Conservation (phyloP, 169 alveolate genomes). For the Plasmodium vinckei region DNA sequence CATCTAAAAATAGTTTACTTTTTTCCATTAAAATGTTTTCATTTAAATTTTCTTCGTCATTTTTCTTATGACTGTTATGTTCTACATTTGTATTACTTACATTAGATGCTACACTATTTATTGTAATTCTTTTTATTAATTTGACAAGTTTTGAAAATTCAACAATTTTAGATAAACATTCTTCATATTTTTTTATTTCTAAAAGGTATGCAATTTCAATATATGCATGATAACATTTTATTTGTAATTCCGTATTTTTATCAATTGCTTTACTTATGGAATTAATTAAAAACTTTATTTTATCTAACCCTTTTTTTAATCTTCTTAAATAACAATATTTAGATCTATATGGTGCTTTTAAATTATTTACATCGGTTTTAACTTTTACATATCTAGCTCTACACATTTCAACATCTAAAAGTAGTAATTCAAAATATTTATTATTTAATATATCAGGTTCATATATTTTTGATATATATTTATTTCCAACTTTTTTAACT, state of each 20-base stretch:
- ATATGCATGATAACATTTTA: conserved; percentile 41
- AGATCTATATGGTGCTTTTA: conserved; percentile 47
- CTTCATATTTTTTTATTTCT: conserved; percentile 53
- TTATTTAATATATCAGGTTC: conserved; percentile 37
- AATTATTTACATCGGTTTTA: conserved; percentile 56
- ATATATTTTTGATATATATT: conserved; percentile 25
- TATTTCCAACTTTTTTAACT: conserved; percentile 44
- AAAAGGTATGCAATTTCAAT: conserved; percentile 33
- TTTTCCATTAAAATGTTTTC: conserved; percentile 11
- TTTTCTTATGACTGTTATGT: neutral
- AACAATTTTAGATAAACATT: conserved; percentile 22
- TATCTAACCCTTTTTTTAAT: conserved; percentile 32
- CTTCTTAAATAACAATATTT: conserved; percentile 41
- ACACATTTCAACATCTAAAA: conserved; percentile 62
- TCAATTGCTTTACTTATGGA: conserved; percentile 9
- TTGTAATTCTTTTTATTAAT: conserved; percentile 26
- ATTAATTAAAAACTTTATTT: conserved; percentile 19
- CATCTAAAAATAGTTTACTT: conserved; percentile 21
- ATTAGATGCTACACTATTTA: neutral
- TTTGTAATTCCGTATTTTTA: conserved; percentile 55
- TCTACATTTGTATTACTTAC: neutral
- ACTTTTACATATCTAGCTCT: conserved; percentile 56
- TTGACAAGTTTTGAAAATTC: conserved; percentile 48
- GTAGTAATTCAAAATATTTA: conserved; percentile 35
- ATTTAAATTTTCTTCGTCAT: neutral